Evolutionary conservation across 2,329 filamentous ascomycete genomes (phyloP), one percentile per base, ranked within the genome.

Genomic region (Myriosclerotinia scirpicola): DNA sequence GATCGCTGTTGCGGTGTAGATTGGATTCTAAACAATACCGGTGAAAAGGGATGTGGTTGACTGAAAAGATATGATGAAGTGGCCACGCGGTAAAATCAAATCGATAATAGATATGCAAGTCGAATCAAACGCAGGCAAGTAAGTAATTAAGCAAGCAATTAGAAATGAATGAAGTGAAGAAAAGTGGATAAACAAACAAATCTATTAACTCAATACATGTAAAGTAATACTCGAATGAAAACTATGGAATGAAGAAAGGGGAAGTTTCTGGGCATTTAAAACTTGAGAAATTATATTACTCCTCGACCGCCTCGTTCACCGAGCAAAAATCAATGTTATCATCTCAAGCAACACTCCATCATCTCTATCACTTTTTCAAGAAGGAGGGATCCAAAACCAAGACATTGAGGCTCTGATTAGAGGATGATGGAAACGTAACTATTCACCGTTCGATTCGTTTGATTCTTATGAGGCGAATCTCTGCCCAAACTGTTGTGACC

Each of bases 351-450:
- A 60, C 30, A 38, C 30, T 26, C 30, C 58, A 50, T 60, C 44
- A 60, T 38, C 30, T 60, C 58, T 38, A 38, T 50, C 58, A 50
- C 44, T 1, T 48, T 38, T 60, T 26, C 14, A 20, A 60, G 12
- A 30, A 36, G 15, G 22, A 26, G 44, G 56, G 58, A 60, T 50
- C 58, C 58, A 60, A 60, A 60, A 38, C 11, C 58, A 50, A 60
- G 58, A 60, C 58, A 60, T 50, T 22, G 30, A 60, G 20, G 44
- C 44, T 60, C 44, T 17, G 50, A 22, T 38, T 60, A 60, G 58
- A 60, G 22, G 44, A 50, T 60, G 7, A 50, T 38, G 40, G 42
- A 50, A 64, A 64, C 62, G 62, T 56, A 48, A 34, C 42, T 55
- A 46, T 46, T 36, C 40, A 64, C 52, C 52, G 52, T 55, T 56